These are phyloP conservation scores for Suillus cothurnatus DNA, from an alignment of 768 basidiomycete genomes.

Conservation along the genomic window DNA sequence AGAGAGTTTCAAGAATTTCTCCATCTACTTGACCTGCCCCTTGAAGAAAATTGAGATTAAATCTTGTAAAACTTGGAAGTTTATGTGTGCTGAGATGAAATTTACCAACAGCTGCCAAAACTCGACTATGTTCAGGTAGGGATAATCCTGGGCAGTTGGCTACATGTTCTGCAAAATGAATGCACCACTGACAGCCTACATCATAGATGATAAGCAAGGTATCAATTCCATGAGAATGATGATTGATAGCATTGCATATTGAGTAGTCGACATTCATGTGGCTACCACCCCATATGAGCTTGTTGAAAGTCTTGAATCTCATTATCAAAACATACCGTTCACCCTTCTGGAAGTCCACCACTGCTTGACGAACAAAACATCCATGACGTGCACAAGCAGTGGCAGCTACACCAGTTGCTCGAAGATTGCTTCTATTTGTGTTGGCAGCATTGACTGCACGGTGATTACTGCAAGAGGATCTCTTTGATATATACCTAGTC, in stretches of 20 bases:
- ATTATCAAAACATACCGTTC: slow-evolving; percentile 18
- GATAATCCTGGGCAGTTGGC: not conserved
- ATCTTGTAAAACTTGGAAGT: slow-evolving; percentile 27
- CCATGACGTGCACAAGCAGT: too few species aligned
- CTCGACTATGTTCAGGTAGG: slow-evolving; percentile 5
- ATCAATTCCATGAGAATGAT: slow-evolving; percentile 10
- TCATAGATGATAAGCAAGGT: slow-evolving; percentile 29
- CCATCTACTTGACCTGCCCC: slow-evolving; percentile 34
- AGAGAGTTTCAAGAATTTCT: slow-evolving; percentile 35
- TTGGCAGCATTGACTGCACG: slow-evolving; percentile 22
- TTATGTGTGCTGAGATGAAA: too few species aligned
- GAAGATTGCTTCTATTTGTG: too few species aligned
- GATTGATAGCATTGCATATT: slow-evolving; percentile 22
- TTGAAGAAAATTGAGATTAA: slow-evolving; percentile 25
- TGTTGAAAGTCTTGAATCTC: too few species aligned
- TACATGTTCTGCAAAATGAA: slow-evolving; percentile 18
- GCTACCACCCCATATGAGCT: slow-evolving; percentile 7
- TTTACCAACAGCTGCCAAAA: slow-evolving; percentile 22
- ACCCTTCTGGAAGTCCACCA: too few species aligned
- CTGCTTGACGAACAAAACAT: too few species aligned
- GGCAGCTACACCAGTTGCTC: too few species aligned
- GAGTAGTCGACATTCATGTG: slow-evolving; percentile 33
- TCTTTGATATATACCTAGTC: slow-evolving; percentile 6
- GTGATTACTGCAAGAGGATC: slow-evolving; percentile 17
- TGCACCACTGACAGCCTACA: slow-evolving; percentile 29